These are phyloP conservation scores for Colletotrichum cereale DNA, from an alignment of 2,329 filamentous ascomycete species.

Conservation along the genomic window DNA sequence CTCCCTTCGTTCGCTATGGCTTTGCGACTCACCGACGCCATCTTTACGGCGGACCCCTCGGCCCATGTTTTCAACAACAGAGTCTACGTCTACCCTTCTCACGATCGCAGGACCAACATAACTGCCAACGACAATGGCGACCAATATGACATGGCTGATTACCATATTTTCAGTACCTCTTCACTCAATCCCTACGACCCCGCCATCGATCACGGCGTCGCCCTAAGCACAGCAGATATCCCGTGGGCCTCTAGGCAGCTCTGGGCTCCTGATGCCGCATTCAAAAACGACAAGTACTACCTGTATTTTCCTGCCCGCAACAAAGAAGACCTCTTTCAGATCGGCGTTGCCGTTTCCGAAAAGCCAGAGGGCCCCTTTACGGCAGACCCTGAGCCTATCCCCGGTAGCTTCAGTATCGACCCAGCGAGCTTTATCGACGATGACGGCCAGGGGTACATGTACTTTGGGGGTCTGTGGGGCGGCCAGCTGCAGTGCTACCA, in stretches of 20 bases:
- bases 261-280: constrained; percentile 85
- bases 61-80: constrained; percentile 83
- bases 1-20: constrained; percentile 49
- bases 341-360: constrained; percentile 76
- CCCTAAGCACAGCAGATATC: constrained; percentile 73
- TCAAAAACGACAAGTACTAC: constrained; percentile 77
- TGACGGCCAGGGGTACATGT: constrained; percentile 58
- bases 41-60: constrained; percentile 85
- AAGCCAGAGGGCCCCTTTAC: constrained; percentile 77
- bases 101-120: constrained; percentile 81
- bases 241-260: constrained; percentile 85
- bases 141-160: constrained; percentile 87
- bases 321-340: constrained; percentile 76
- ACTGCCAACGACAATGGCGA: constrained; percentile 85
- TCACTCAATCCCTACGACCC: constrained; percentile 65
- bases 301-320: constrained; percentile 84
- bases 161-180: constrained; percentile 78
- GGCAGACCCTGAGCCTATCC: constrained; percentile 73
- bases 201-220: constrained; percentile 81
- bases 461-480: constrained; percentile 86
- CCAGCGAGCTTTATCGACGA: constrained; percentile 80
- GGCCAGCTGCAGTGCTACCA: constrained; percentile 84
- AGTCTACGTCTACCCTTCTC: constrained; percentile 84
- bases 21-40: constrained; percentile 73
- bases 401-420: constrained; percentile 81